Base-by-base conservation (phyloP, 2,329 filamentous ascomycete genomes). In the Onygenales sp. region DNA sequence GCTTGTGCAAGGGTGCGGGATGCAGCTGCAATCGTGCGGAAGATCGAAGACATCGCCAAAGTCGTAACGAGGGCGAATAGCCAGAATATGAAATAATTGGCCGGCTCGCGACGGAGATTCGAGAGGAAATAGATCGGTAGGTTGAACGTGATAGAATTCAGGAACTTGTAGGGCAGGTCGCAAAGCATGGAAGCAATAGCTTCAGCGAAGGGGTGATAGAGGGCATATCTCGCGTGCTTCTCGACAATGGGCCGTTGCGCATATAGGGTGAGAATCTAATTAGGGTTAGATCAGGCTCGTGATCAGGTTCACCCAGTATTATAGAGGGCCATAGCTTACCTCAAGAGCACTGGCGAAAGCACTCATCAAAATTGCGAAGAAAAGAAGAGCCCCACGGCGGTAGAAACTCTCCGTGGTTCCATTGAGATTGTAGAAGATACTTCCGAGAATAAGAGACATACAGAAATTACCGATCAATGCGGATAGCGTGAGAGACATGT, bases 241-340 rank as follows among this genome's bases (percentile, higher is more conserved):
- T 95, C 89, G 55, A 96, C 88, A 63, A 95, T 95, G 1, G 88
- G 86, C 38, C 91, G 85, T 79, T 95, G 89, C 2, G 87, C 82
- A 65, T 93, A 96, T 5, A 95, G 78, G 0, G 87, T 90, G 32
- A 94, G 70, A 66, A 95, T 93, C 77, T 84, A n/a, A 53, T 57
- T 9, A 2, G 10, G 13, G 8, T 44, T 64, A 63, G 47, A 58
- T 61, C 6, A 65, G 43, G 0, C 64, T 51, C 21, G 58, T 56
- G 11, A 51, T 52, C 13, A 59, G 57, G 0, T 51, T 57, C 21
- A 56, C 58, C 0, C 61, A 61, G 27, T 58, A 66, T 60, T 33
- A 65, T 60, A 9, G 56, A 55, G 2, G 58, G 59, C 53, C 63
- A 61, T 58, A 35, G 66, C 72, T 59, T 61, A 82, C 80, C 68